phyloP scores from a whole-genome alignment of 768 basidiomycete genomes.

The Rhodotorula diobovata region DNA sequence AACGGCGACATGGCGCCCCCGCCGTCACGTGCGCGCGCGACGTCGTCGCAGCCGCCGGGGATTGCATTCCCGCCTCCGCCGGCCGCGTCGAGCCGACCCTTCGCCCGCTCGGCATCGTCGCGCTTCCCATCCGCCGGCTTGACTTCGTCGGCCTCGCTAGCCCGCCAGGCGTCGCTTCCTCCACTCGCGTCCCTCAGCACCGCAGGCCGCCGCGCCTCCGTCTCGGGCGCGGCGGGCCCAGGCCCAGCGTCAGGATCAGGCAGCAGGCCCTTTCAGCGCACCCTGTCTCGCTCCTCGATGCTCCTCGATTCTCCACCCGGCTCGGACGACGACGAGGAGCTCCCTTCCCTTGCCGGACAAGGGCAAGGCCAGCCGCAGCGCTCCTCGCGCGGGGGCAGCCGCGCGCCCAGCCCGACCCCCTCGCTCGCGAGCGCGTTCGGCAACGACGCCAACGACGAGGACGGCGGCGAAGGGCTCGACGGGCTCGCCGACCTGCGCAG shows the following conservation, averaged over 20 bases:
- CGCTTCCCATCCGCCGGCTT: background rate
- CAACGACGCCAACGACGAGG: background rate
- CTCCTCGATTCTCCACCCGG: constrained; percentile 16
- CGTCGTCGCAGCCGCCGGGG: background rate
- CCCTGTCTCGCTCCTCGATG: constrained; percentile 6
- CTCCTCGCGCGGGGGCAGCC: no score
- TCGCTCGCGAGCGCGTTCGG: background rate
- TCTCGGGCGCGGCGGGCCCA: background rate
- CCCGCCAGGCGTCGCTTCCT: constrained; percentile 6
- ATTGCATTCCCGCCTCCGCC: constrained; percentile 16
- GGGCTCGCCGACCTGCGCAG: constrained; percentile 8
- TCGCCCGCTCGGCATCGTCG: constrained; percentile 5
- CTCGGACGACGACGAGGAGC: constrained; percentile 1
- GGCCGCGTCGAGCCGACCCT: background rate
- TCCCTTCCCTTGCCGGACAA: no score
- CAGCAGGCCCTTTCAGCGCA: constrained; percentile 2
- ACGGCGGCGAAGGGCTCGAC: constrained; percentile 3
- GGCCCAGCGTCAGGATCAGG: no score
- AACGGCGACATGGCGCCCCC: background rate
- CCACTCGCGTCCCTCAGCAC: background rate
- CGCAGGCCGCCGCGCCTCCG: background rate
- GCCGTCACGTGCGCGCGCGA: background rate
- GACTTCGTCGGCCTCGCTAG: background rate
- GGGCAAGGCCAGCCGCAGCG: no score
- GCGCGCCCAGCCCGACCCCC: constrained; percentile 1